Evolutionary conservation across 805 yeast genomes (phyloP).

Genomic region (Tetrapisispora arboricola): DNA sequence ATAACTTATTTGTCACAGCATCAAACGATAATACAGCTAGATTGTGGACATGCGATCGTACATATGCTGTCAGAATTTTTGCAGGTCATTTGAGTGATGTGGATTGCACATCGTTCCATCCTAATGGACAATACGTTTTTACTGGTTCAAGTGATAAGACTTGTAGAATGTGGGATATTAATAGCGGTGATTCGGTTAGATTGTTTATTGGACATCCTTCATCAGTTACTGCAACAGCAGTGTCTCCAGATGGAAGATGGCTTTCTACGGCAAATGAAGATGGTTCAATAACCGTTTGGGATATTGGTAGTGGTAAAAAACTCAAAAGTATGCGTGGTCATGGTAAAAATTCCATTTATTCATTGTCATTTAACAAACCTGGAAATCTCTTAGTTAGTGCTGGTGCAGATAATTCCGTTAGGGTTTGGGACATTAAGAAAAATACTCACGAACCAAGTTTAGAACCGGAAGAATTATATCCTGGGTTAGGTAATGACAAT

Average conservation of each 20-base stretch:
- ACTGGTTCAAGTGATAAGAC: constrained; percentile 95
- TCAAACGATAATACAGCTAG: constrained; percentile 97
- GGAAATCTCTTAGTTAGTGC: constrained; percentile 86
- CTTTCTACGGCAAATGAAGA: constrained; percentile 93
- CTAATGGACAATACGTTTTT: constrained; percentile 86
- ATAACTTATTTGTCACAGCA: constrained; percentile 88
- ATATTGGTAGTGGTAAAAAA: constrained; percentile 80
- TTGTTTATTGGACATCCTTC: constrained; percentile 87
- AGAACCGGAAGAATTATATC: constrained; percentile 58
- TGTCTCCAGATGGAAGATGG: constrained; percentile 96
- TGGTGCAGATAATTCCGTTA: constrained; percentile 83
- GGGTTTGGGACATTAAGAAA: constrained; percentile 91
- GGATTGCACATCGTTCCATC: constrained; percentile 90
- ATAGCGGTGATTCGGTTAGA: constrained; percentile 78
- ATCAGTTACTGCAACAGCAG: constrained; percentile 74
- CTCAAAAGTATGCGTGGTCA: constrained; percentile 92
- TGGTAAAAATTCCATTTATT: constrained; percentile 76
- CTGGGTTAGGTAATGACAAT: constrained; percentile 29
- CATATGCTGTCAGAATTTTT: constrained; percentile 86
- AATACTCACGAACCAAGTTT: constrained; percentile 73
- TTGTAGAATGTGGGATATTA: constrained; percentile 95
- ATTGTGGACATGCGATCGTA: constrained; percentile 95
- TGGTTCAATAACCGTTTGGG: constrained; percentile 82
- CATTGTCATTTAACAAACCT: constrained; percentile 74
- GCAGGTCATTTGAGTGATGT: constrained; percentile 97